Evolutionary conservation across 2,329 filamentous ascomycete genomes (phyloP).

Genomic region (Chaetoscypha palmicola): DNA sequence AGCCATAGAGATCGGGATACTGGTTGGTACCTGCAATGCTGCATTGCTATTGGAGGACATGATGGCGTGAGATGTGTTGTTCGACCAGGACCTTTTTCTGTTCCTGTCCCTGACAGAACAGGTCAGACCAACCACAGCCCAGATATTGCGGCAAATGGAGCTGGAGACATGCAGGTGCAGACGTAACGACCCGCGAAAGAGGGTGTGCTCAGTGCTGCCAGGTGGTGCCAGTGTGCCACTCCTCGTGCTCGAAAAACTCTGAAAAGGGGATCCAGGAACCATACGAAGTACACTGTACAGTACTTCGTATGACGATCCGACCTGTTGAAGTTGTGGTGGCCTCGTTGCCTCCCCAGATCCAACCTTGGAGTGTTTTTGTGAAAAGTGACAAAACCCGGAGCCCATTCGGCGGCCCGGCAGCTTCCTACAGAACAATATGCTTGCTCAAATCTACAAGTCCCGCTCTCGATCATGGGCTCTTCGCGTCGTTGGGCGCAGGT

Average conservation of each 20-base stretch:
- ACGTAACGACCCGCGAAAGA: constrained; percentile 3
- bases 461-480: constrained; percentile 1
- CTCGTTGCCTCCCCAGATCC: neutral
- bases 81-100: constrained; percentile 4
- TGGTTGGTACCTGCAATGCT: too few species aligned
- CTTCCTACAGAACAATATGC: too few species aligned
- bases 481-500: constrained; percentile 6
- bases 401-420: neutral
- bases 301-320: neutral
- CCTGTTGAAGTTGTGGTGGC: neutral
- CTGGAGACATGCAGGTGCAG: constrained; percentile 13
- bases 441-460: constrained; percentile 1
- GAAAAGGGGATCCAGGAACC: neutral
- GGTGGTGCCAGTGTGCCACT: too few species aligned
- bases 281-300: too few species aligned
- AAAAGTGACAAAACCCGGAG: constrained; percentile 2
- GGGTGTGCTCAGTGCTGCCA: too few species aligned
- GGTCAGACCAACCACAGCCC: too few species aligned
- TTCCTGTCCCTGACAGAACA: constrained; percentile 13
- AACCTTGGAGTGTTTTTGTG: neutral
- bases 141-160: constrained; percentile 1
- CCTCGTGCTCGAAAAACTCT: constrained; percentile 3
- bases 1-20: too few species aligned
- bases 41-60: too few species aligned
- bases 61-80: too few species aligned